Evolutionary conservation across 2,329 filamentous ascomycete species (phyloP).

Genomic region (Colletotrichum sp.): DNA sequence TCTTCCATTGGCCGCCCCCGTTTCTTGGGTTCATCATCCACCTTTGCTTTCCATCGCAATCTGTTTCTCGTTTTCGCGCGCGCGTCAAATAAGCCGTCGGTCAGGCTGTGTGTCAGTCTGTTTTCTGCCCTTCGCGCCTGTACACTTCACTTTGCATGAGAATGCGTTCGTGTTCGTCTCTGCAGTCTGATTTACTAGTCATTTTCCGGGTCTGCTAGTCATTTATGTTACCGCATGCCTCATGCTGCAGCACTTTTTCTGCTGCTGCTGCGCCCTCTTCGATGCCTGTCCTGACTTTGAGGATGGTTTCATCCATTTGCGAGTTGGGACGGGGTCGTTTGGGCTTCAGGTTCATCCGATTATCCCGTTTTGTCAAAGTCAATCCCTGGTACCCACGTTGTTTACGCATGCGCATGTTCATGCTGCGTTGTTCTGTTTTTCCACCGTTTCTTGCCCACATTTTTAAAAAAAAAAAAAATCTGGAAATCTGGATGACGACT

Average conservation of each 20-base stretch:
- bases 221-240: background rate
- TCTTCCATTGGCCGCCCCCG: background rate
- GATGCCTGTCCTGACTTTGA: background rate
- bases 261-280: background rate
- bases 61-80: background rate
- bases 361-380: background rate
- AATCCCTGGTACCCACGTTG: background rate
- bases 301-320: background rate
- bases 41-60: background rate
- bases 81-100: background rate
- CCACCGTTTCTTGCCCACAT: background rate
- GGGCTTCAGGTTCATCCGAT: conserved; percentile 8
- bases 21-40: background rate
- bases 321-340: background rate
- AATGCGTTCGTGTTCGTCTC: background rate
- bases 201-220: background rate
- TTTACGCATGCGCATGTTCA: background rate
- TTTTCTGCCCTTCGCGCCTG: background rate
- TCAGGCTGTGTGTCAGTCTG: background rate
- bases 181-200: background rate
- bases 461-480: background rate
- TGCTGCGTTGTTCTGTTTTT: background rate
- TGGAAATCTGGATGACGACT: background rate
- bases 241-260: background rate
- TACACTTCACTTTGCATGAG: background rate